A percentile compares a stretch with the other conserved stretches of the same genome.
phyloP scores from a whole-genome alignment of 371 early-diverging fungal species.

The Apophysomyces variabilis region DNA sequence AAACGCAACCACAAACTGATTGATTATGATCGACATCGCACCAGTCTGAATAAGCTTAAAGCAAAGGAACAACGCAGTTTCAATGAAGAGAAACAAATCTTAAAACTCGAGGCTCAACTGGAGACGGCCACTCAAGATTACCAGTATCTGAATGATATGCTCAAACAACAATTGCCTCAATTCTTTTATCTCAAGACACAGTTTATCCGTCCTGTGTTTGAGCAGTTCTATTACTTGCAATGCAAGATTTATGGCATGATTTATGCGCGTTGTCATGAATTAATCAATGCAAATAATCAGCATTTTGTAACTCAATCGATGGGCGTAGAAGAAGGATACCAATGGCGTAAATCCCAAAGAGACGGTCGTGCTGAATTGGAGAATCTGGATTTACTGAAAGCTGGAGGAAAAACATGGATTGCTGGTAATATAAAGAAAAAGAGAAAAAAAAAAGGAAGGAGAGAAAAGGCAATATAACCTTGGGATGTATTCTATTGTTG shows the following conservation, averaged over 20 bases:
- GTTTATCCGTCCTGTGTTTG: constrained; percentile 78
- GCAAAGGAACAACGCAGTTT: constrained; percentile 64
- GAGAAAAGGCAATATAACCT: neutral
- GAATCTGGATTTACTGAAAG: constrained; percentile 39
- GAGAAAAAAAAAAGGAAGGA: neutral
- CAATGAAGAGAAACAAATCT: constrained; percentile 72
- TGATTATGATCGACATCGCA: constrained; percentile 80
- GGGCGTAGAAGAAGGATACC: constrained; percentile 40
- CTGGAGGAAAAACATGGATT: constrained; percentile 47
- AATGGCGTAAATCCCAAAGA: constrained; percentile 23
- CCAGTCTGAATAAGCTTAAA: constrained; percentile 61
- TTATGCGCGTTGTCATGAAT: constrained; percentile 48
- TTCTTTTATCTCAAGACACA: constrained; percentile 59
- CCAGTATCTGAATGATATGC: constrained; percentile 64
- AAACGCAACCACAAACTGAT: constrained; percentile 81
- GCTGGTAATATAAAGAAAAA: constrained; percentile 19
- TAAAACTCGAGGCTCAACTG: constrained; percentile 61
- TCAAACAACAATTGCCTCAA: constrained; percentile 68
- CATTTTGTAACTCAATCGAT: constrained; percentile 34
- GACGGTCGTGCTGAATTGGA: constrained; percentile 40
- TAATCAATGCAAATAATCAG: constrained; percentile 39
- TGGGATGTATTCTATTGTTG: neutral
- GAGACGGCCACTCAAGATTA: constrained; percentile 77
- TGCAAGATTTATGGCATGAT: constrained; percentile 60
- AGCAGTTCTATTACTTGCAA: constrained; percentile 71